A percentile compares a stretch with the other conserved stretches of the same genome.
Evolutionary conservation across 2,329 filamentous ascomycete genomes (phyloP).

Genomic region (Aspergillus terreus): DNA sequence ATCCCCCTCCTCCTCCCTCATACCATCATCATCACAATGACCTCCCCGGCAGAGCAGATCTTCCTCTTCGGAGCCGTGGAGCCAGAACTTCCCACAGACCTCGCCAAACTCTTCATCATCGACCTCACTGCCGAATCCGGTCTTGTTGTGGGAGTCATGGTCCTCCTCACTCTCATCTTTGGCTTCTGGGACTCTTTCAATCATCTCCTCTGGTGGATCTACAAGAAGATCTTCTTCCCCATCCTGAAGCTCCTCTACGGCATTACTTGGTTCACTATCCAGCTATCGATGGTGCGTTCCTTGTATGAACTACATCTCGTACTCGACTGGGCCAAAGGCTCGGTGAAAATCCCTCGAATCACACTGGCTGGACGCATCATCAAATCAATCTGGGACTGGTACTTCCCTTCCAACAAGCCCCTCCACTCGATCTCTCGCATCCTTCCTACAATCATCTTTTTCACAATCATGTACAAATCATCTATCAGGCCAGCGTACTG

Average conservation of each 20-base stretch:
- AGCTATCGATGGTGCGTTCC: slow-evolving; percentile 6
- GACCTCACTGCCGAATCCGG: slow-evolving; percentile 11
- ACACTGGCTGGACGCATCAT: background rate
- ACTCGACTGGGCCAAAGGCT: background rate
- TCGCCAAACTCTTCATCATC: slow-evolving; percentile 3
- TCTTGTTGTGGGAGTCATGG: slow-evolving; percentile 6
- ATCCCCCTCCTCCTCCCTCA: background rate
- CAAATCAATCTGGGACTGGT: slow-evolving; percentile 3
- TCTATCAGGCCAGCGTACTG: slow-evolving; percentile 3
- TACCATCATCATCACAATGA: slow-evolving; percentile 10
- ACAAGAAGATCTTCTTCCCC: slow-evolving; percentile 1
- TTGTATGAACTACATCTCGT: background rate
- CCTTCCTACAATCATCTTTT: background rate
- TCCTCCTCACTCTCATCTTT: slow-evolving; percentile 3
- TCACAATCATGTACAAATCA: background rate
- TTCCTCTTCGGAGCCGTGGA: slow-evolving; percentile 13
- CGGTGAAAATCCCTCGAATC: background rate
- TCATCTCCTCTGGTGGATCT: background rate
- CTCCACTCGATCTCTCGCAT: slow-evolving; percentile 2
- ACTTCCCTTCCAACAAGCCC: slow-evolving; percentile 9
- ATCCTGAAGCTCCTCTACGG: background rate
- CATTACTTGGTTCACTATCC: background rate
- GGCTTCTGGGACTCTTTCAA: slow-evolving; percentile 4
- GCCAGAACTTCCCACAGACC: background rate
- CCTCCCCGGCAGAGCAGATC: slow-evolving; percentile 11